Conservation (phyloP, 306 rosid genomes). For the Rosa rugosa region DNA sequence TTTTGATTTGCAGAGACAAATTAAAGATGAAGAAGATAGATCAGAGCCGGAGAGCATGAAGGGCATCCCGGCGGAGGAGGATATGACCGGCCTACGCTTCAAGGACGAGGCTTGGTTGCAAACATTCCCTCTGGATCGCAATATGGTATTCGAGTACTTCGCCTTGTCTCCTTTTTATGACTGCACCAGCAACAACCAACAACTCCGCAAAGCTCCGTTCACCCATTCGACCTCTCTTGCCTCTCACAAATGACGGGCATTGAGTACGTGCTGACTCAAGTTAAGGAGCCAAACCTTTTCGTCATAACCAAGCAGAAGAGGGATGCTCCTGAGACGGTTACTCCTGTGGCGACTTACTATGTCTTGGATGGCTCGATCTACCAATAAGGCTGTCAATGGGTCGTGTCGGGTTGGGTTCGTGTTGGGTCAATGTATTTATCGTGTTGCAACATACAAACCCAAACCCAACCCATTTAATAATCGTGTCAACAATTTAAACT, state of each 20-base stretch:
- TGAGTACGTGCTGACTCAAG: not conserved
- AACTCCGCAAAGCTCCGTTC: not conserved
- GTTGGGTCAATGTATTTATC: too few relatives aligned
- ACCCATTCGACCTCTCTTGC: not conserved
- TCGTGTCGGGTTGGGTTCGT: too few relatives aligned
- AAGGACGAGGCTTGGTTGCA: not conserved
- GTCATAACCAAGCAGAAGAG: not conserved
- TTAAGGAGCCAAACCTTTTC: not conserved
- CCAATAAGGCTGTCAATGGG: too few relatives aligned
- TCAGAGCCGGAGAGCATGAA: not conserved
- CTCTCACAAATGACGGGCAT: not conserved
- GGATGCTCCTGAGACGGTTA: not conserved
- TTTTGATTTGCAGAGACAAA: not conserved
- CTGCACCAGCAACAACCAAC: not conserved
- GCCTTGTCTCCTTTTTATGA: not conserved
- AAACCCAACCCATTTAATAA: too few relatives aligned
- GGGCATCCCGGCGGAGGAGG: not conserved
- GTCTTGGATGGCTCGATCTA: not conserved
- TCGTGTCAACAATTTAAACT: too few relatives aligned
- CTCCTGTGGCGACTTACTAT: not conserved
- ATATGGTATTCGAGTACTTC: not conserved
- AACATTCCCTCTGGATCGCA: not conserved
- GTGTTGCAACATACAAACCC: too few relatives aligned
- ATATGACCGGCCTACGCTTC: not conserved
- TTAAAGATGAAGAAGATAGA: not conserved